Evolutionary conservation across 495 filamentous ascomycete genomes (phyloP).

Genomic region (Penicillium maclennaniae): DNA sequence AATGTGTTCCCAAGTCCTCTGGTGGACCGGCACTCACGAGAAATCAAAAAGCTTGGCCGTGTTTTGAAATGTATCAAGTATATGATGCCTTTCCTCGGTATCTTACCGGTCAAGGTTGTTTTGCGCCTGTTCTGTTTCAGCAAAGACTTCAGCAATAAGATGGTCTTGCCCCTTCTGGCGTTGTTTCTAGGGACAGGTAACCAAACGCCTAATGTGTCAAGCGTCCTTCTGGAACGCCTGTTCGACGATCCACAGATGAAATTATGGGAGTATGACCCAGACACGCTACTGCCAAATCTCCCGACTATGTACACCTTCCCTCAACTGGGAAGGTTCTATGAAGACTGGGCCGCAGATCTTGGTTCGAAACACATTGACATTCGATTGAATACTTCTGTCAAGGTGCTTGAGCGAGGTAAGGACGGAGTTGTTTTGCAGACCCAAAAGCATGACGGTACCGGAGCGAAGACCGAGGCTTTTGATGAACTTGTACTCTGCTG

Average conservation of each 20-base stretch:
- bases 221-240: slow-evolving; percentile 70
- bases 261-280: slow-evolving; percentile 70
- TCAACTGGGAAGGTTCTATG: slow-evolving; percentile 67
- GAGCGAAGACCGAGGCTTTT: slow-evolving; percentile 43
- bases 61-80: slow-evolving; percentile 67
- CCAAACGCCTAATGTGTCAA: slow-evolving; percentile 71
- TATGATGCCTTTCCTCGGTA: slow-evolving; percentile 65
- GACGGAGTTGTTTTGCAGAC: slow-evolving; percentile 49
- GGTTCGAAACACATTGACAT: slow-evolving; percentile 59
- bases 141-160: slow-evolving; percentile 67
- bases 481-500: slow-evolving; percentile 72
- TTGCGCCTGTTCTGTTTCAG: slow-evolving; percentile 69
- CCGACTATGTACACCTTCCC: slow-evolving; percentile 83
- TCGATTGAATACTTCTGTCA: slow-evolving; percentile 58
- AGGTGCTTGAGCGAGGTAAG: slow-evolving; percentile 53
- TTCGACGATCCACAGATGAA: slow-evolving; percentile 71
- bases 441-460: background rate
- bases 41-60: slow-evolving; percentile 62
- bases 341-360: slow-evolving; percentile 62
- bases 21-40: slow-evolving; percentile 55
- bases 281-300: slow-evolving; percentile 64
- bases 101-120: slow-evolving; percentile 68
- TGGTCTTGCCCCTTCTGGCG: slow-evolving; percentile 71
- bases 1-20: slow-evolving; percentile 74
- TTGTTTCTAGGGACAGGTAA: slow-evolving; percentile 79